Conservation (phyloP, 768 basidiomycete species). For the Erythrobasidium yunnanense region DNA sequence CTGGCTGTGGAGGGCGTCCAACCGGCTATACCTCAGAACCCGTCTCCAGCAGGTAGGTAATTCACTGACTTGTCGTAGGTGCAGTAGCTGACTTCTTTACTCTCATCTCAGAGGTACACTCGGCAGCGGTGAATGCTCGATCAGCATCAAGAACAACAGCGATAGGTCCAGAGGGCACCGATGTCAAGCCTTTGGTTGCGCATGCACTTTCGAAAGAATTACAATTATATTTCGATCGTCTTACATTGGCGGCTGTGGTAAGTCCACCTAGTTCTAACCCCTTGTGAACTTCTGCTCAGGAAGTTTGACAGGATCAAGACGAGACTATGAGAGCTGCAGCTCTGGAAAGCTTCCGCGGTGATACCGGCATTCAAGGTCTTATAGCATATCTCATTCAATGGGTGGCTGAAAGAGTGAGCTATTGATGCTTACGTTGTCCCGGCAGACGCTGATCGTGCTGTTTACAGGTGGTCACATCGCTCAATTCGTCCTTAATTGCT, state of each 20-base stretch:
- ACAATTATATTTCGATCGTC: constrained; percentile 83
- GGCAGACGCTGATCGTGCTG: not conserved
- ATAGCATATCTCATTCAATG: constrained; percentile 89
- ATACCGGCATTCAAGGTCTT: constrained; percentile 81
- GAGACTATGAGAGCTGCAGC: constrained; percentile 68
- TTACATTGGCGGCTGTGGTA: constrained; percentile 62
- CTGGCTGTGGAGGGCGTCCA: constrained; percentile 96
- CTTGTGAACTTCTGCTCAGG: constrained; percentile 43
- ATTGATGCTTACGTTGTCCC: constrained; percentile 49
- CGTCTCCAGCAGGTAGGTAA: constrained; percentile 46
- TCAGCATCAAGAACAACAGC: not conserved
- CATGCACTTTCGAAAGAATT: constrained; percentile 86
- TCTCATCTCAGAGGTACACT: not conserved
- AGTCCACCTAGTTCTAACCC: not conserved
- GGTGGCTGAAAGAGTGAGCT: constrained; percentile 63
- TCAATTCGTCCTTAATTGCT: constrained; percentile 52
- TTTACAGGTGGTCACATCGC: constrained; percentile 47
- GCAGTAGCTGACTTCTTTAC: not conserved
- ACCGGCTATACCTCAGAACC: constrained; percentile 90
- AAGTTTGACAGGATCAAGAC: constrained; percentile 46
- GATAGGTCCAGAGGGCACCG: constrained; percentile 5
- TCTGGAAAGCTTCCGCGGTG: constrained; percentile 72
- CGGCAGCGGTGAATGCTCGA: constrained; percentile 15
- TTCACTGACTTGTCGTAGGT: not conserved
- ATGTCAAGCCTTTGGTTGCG: constrained; percentile 58